Percentiles rank a stretch among this genome's conserved stretches.
phyloP scores from a whole-genome alignment of 1,284 basidiomycete species.

The Trichosporon ovoides region DNA sequence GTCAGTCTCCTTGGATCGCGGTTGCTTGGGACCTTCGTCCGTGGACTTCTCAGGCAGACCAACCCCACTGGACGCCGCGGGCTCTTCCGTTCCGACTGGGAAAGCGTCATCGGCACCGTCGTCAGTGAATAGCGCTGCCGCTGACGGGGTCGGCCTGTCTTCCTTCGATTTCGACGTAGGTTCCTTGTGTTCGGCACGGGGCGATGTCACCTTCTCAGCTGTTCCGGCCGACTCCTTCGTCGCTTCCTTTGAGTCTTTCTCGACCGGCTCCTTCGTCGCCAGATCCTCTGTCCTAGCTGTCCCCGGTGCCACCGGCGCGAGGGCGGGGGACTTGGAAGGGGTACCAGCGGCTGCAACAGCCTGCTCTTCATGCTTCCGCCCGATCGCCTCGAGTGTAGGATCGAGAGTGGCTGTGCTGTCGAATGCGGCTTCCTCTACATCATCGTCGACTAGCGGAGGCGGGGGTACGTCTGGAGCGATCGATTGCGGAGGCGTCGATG shows the following conservation, averaged over 20 bases:
- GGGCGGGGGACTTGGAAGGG: no score
- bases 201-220: not conserved
- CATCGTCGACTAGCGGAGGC: conserved; percentile 5
- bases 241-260: no score
- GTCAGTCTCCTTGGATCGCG: not conserved
- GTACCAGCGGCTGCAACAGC: not conserved
- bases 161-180: not conserved
- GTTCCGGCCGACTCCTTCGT: not conserved
- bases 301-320: no score
- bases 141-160: not conserved
- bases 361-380: conserved; percentile 1
- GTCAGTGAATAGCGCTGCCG: conserved; percentile 16
- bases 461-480: not conserved
- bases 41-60: not conserved
- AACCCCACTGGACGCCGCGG: no score
- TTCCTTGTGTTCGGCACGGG: no score
- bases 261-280: not conserved
- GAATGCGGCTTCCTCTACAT: conserved; percentile 13
- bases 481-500: not conserved
- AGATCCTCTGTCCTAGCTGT: not conserved
- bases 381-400: conserved; percentile 3
- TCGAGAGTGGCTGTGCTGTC: conserved; percentile 13
- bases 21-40: not conserved
- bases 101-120: conserved; percentile 11
- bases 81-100: not conserved